Evolutionary conservation across 2,329 filamentous ascomycete genomes (phyloP), one percentile per base, ranked within the genome.

Genomic region (Cladosporium sp.): DNA sequence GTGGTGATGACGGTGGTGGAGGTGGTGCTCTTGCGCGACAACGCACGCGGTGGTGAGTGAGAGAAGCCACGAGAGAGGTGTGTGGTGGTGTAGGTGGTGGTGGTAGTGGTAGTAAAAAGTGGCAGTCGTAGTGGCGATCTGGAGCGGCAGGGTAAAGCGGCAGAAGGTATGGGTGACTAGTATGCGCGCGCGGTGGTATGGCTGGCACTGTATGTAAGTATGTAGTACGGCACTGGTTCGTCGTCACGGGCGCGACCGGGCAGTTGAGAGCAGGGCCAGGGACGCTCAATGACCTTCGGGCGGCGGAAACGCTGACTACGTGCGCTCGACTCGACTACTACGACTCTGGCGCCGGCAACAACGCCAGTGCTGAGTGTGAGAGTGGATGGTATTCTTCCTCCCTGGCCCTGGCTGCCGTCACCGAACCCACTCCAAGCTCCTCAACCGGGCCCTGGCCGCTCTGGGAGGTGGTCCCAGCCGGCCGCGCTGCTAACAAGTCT

Each of bases 201-300:
- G 52, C 52, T 54, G 38, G 38, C 38, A 54, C 51, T 58, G 34
- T 58, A 38, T 36, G 61, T 64, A 64, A 32, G 14, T 34, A 41
- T 41, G 60, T 44, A 64, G 57, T 58, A 47, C n/a, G 24, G 51
- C 52, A 54, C 49, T 36, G 61, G 61, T 38, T 64, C 34, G 61
- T 64, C 61, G 61, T 64, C 61, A 64, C 61, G 61, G 61, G 61
- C 61, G 61, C 61, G 61, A 64, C 61, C 61, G 61, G 61, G 24
- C 61, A 64, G 28, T 28, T 47, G 41, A 64, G 34, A 34, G 15
- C 61, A 64, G 47, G 59, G 61, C 60, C 34, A 57, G 60, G 60
- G 49, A 64, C 60, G 44, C 52, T 21, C 51, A 47, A 30, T 57
- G 36, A 47, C 61, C 30, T 18, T 64, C 51, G 61, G 26, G 34